Conservation (phyloP, 352 stramenopile genomes). For the Globisporangium cystogenes region DNA sequence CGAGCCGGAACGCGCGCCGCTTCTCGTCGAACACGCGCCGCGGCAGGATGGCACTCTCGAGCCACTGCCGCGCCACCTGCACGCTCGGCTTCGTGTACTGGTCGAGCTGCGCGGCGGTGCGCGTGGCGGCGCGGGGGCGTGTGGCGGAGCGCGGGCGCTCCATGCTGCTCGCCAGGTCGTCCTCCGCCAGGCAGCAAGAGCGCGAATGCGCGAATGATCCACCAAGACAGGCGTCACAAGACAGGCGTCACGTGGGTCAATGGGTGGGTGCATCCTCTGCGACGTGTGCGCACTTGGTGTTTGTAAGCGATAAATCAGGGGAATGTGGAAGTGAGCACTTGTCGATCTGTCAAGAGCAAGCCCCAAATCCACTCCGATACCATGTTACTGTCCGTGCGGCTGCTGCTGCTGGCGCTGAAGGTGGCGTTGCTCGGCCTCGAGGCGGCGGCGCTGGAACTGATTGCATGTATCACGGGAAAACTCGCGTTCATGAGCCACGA, state of each 20-base stretch:
- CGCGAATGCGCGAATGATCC: background rate
- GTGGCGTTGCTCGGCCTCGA: slow-evolving; percentile 55
- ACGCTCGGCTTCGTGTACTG: slow-evolving; percentile 36
- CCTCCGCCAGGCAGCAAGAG: background rate
- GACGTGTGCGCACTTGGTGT: background rate
- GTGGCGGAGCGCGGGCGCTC: no score
- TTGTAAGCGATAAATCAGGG: background rate
- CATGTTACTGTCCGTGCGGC: no score
- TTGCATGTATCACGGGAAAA: background rate
- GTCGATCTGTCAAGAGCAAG: background rate
- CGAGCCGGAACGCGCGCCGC: slow-evolving; percentile 33
- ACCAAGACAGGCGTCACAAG: background rate
- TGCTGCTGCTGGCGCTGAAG: slow-evolving; percentile 26
- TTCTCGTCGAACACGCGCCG: slow-evolving; percentile 39
- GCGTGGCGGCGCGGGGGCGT: slow-evolving; percentile 1
- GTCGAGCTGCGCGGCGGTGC: slow-evolving; percentile 17
- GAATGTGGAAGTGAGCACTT: no score
- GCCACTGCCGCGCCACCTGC: slow-evolving; percentile 39
- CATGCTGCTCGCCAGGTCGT: slow-evolving; percentile 3
- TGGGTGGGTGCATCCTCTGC: background rate
- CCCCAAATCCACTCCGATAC: no score
- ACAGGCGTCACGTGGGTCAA: no score
- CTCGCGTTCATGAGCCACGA: background rate
- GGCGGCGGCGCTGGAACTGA: slow-evolving; percentile 45
- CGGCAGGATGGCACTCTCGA: slow-evolving; percentile 49